Percentiles rank a stretch among this genome's conserved stretches.
phyloP scores from a whole-genome alignment of 352 stramenopile genomes.

The Pythium graminicola region DNA sequence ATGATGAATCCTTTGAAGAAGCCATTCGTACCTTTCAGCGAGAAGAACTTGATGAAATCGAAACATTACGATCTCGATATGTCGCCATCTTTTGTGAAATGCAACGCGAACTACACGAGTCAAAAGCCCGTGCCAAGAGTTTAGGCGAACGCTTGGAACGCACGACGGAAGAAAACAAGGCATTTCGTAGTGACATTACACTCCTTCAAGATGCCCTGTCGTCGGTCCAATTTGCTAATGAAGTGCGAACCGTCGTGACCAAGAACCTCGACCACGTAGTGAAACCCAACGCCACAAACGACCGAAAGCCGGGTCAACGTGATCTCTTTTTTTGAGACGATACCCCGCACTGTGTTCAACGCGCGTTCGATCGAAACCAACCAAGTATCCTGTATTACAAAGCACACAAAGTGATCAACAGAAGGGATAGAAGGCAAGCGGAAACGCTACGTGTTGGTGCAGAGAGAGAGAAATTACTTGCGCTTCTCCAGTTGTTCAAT shows the following conservation, averaged over 20 bases:
- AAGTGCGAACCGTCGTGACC: slow-evolving; percentile 50
- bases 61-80: slow-evolving; percentile 44
- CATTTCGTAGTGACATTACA: slow-evolving; percentile 62
- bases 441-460: neutral
- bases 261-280: slow-evolving; percentile 47
- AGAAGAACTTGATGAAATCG: slow-evolving; percentile 22
- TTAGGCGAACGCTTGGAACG: slow-evolving; percentile 52
- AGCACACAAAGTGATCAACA: neutral
- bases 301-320: neutral
- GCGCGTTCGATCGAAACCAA: no score
- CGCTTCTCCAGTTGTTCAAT: slow-evolving; percentile 70
- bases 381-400: no score
- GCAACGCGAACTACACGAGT: slow-evolving; percentile 50
- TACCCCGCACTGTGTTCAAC: no score
- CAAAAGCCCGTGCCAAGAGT: slow-evolving; percentile 44
- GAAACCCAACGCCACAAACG: neutral
- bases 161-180: slow-evolving; percentile 44
- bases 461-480: slow-evolving; percentile 28
- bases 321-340: slow-evolving; percentile 9
- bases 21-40: slow-evolving; percentile 42
- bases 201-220: slow-evolving; percentile 55
- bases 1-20: slow-evolving; percentile 34
- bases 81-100: slow-evolving; percentile 61
- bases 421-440: neutral
- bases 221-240: slow-evolving; percentile 52